phyloP scores from a whole-genome alignment of 352 stramenopile species.

The Phytophthora fragariaefolia region DNA sequence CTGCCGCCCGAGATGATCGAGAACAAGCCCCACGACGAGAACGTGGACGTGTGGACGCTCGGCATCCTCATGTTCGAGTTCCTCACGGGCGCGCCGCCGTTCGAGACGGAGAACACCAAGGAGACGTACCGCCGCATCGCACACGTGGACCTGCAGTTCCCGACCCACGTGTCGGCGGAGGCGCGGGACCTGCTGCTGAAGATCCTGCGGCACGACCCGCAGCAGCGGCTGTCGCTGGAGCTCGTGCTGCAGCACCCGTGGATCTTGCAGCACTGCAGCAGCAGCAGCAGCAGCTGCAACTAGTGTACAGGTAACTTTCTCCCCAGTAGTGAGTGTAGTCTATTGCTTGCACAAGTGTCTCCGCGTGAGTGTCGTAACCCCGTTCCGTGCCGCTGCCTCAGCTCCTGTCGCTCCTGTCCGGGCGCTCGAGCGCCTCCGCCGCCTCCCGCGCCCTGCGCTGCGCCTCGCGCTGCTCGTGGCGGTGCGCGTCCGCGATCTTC shows the following conservation, averaged over 20 bases:
- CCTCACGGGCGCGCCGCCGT: constrained; percentile 96
- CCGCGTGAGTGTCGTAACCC: constrained; percentile 26
- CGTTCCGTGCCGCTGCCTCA: not conserved
- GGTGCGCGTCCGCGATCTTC: constrained; percentile 68
- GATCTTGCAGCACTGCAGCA: constrained; percentile 85
- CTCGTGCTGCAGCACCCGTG: constrained; percentile 96
- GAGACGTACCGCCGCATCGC: constrained; percentile 98
- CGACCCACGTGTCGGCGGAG: constrained; percentile 89
- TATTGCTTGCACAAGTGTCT: constrained; percentile 39
- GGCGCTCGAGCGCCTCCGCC: constrained; percentile 15
- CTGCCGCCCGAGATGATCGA: constrained; percentile 99
- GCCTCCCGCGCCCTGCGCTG: constrained; percentile 18
- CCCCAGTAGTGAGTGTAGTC: constrained; percentile 39
- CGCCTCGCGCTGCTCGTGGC: constrained; percentile 30
- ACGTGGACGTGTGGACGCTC: constrained; percentile 98
- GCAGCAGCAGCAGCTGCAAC: not conserved
- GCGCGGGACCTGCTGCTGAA: constrained; percentile 95
- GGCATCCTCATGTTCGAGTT: constrained; percentile 99
- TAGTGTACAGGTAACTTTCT: constrained; percentile 40
- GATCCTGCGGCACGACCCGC: constrained; percentile 95
- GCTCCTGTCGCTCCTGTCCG: constrained; percentile 10
- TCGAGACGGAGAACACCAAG: constrained; percentile 94
- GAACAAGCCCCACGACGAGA: constrained; percentile 97
- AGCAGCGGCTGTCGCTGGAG: constrained; percentile 92
- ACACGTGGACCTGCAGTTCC: constrained; percentile 97